Evolutionary conservation across 2,329 filamentous ascomycete species (phyloP).

Genomic region (Sarocladium strictum): DNA sequence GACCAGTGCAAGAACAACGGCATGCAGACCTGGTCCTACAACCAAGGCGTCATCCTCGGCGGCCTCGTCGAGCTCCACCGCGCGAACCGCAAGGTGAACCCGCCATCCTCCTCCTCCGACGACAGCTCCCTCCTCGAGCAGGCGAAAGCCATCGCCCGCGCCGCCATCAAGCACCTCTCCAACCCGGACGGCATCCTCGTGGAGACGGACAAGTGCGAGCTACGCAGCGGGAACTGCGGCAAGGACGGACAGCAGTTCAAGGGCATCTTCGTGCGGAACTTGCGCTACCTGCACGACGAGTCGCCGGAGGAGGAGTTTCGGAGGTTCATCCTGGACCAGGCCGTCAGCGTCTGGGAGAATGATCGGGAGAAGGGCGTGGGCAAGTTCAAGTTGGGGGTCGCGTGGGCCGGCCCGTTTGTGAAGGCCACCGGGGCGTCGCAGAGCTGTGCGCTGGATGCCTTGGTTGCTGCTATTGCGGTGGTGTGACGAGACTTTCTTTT

Average conservation of each 20-base stretch:
- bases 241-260: slow-evolving; percentile 61
- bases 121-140: slow-evolving; percentile 34
- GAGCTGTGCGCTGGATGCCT: slow-evolving; percentile 58
- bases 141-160: slow-evolving; percentile 44
- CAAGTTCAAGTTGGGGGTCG: slow-evolving; percentile 48
- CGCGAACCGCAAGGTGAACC: slow-evolving; percentile 19
- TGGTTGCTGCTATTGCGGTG: slow-evolving; percentile 54
- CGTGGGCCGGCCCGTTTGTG: slow-evolving; percentile 59
- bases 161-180: slow-evolving; percentile 40
- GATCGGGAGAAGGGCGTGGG: slow-evolving; percentile 36
- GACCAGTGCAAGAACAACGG: slow-evolving; percentile 45
- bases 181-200: slow-evolving; percentile 40
- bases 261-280: slow-evolving; percentile 62
- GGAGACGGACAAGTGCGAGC: slow-evolving; percentile 30
- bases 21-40: slow-evolving; percentile 47
- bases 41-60: slow-evolving; percentile 53
- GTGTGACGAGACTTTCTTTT: slow-evolving; percentile 20
- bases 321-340: slow-evolving; percentile 54
- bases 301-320: slow-evolving; percentile 44
- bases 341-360: slow-evolving; percentile 58
- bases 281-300: slow-evolving; percentile 49
- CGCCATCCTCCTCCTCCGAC: background rate
- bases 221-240: slow-evolving; percentile 30
- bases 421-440: slow-evolving; percentile 52
- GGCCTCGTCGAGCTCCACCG: slow-evolving; percentile 45